Evolutionary conservation across 108 stramenopile genomes (phyloP).

Genomic region (Cyclotella atomus): DNA sequence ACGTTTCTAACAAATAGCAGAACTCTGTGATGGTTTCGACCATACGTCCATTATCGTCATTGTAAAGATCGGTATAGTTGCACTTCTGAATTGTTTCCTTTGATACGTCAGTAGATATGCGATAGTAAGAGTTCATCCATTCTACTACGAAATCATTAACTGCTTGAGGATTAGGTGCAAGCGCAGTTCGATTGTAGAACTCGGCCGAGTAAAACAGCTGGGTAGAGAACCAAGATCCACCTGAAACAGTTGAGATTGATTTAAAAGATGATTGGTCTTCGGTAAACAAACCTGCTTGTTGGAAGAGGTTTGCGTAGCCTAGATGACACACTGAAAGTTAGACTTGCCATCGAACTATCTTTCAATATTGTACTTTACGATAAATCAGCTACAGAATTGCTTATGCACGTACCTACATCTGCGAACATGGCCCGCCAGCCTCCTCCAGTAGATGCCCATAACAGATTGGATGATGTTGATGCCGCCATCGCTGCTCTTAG

Average conservation of each 20-base stretch:
- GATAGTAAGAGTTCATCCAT: slow-evolving; percentile 43
- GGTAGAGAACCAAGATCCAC: slow-evolving; percentile 45
- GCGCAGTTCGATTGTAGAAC: slow-evolving; percentile 32
- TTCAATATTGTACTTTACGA: neutral
- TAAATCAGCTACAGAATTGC: slow-evolving; percentile 32
- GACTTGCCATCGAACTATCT: neutral
- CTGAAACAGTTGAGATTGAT: slow-evolving; percentile 19
- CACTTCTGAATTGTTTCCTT: neutral
- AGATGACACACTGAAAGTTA: no score
- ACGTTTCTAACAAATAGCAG: slow-evolving; percentile 7
- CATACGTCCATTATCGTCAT: neutral
- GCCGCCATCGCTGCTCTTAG: no score
- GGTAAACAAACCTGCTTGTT: neutral
- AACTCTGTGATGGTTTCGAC: neutral
- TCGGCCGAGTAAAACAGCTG: slow-evolving; percentile 45
- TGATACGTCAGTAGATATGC: neutral
- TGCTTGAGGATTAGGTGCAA: slow-evolving; percentile 17
- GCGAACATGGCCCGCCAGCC: slow-evolving; percentile 48
- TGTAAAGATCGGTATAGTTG: neutral
- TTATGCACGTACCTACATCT: no score
- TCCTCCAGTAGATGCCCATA: slow-evolving; percentile 50
- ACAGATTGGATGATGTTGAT: no score
- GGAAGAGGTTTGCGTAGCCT: neutral
- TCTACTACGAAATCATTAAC: slow-evolving; percentile 35
- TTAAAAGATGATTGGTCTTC: neutral